Conservation (phyloP, 306 rosid species). For the Delonix regia region DNA sequence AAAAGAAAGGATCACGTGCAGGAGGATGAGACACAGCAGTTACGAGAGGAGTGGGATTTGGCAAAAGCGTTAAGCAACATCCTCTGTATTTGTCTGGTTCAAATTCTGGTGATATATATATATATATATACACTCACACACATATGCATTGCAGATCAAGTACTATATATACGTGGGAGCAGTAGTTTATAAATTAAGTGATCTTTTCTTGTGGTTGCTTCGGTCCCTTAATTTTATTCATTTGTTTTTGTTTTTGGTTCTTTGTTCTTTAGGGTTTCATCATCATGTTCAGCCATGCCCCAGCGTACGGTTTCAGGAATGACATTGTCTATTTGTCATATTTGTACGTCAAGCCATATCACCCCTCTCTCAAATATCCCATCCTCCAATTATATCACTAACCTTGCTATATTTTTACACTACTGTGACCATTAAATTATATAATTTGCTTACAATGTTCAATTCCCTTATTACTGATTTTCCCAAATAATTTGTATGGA, state of each 20-base stretch:
- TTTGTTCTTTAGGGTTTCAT: not conserved
- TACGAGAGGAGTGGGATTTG: constrained; percentile 53
- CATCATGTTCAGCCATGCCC: constrained; percentile 6
- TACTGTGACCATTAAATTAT: no score
- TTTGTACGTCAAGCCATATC: constrained; percentile 52
- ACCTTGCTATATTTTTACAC: not conserved
- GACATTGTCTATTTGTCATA: constrained; percentile 38
- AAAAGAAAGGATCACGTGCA: constrained; percentile 32
- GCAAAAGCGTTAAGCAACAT: constrained; percentile 63
- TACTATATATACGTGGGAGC: constrained; percentile 5
- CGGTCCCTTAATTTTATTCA: constrained; percentile 31
- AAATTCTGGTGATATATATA: not conserved
- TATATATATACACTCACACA: not conserved
- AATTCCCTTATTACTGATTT: no score
- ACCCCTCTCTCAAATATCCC: constrained; percentile 27
- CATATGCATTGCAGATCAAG: no score
- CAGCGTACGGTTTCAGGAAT: constrained; percentile 55
- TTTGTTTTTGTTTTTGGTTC: no score
- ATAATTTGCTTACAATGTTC: no score
- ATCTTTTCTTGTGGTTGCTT: constrained; percentile 37
- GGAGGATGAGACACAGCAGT: constrained; percentile 42
- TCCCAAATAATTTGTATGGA: no score
- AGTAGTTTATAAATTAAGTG: constrained; percentile 45
- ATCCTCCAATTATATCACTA: constrained; percentile 36
- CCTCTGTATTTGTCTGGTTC: constrained; percentile 44